Percentiles rank a stretch among this genome's conserved stretches.
These are phyloP conservation scores for Coemansia asiatica DNA, from an alignment of 192 early-diverging fungal genomes.

Conservation along the genomic window DNA sequence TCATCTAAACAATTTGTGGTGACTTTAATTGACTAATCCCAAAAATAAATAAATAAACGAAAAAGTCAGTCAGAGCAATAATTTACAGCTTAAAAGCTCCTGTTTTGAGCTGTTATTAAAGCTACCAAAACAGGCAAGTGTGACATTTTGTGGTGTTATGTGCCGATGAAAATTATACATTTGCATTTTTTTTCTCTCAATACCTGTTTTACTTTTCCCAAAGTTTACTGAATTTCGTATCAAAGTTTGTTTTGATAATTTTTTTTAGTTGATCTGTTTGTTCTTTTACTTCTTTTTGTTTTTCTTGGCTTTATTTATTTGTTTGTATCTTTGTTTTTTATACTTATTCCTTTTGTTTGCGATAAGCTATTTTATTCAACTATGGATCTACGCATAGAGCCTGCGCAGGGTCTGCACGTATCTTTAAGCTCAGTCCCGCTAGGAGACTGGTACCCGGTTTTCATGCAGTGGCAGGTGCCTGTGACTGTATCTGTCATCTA, in stretches of 20 bases:
- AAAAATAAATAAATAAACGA: not conserved
- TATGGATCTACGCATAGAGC: constrained; percentile 9
- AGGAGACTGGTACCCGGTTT: constrained; percentile 67
- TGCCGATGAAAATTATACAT: no score
- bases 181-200: no score
- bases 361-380: not conserved
- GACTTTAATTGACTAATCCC: not conserved
- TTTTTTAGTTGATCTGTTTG: no score
- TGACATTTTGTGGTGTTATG: no score
- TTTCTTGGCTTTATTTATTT: not conserved
- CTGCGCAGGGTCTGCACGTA: constrained; percentile 32
- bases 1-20: no score
- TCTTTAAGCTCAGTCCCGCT: constrained; percentile 59
- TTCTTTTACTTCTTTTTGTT: no score
- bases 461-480: constrained; percentile 73
- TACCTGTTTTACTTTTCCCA: not conserved
- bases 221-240: no score
- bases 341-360: not conserved
- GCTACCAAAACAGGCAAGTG: no score
- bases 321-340: not conserved
- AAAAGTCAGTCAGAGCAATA: not conserved
- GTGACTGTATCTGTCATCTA: constrained; percentile 60
- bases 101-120: no score
- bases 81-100: no score
- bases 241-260: not conserved